Base-by-base conservation (phyloP, 768 basidiomycete genomes). In the Hortiboletus campestris region DNA sequence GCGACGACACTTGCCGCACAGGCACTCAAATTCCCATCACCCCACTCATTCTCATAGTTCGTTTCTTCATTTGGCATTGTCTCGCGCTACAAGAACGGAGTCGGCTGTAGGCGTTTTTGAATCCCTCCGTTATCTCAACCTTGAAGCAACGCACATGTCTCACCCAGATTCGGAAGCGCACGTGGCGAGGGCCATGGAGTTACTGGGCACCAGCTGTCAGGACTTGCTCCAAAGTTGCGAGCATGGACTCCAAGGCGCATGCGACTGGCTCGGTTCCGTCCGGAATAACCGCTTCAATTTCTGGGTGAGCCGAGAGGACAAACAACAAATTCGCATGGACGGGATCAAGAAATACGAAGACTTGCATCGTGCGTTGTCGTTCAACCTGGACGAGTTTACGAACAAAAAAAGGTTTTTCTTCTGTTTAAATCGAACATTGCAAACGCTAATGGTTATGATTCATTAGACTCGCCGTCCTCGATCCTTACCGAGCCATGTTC, bases 101-200 rank as follows among this genome's bases (percentile, higher is more conserved):
- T 73, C 77, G 31, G 80, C 80, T 0, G 89, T 90, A 1, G 89
- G 86, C 2, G 82, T 88, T 14, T 90, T 89, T 56, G 88, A 90
- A 71, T 81, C 81, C 2, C 83, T 88, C 60, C 71, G 81, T 29
- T 90, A 89, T 65, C 72, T 89, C 53, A 81, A 89, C 58, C 72
- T 90, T 2, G 88, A 90, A 64, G 78, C 80, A 25, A 78, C 71
- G 31, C 69, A 79, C 38, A 67, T 84, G 35, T 67, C 72, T 32
- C 83, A 86, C 56, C 82, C 82, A 2, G 67, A 78, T 53, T 71
- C 74, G 2, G 75, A 75, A 16, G 67, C 67, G 16, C 75, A 79
- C 49, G 78, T 79, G 4, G 72, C 72, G 40, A 70, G 71, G 49
- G 76, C 78, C 25, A 76, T 75, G 7, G 67, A 67, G 29, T 69